Evolutionary conservation across 495 filamentous ascomycete species (phyloP), one percentile per base, ranked within the genome.

Genomic region (Melanomma pulvis-pyrius): DNA sequence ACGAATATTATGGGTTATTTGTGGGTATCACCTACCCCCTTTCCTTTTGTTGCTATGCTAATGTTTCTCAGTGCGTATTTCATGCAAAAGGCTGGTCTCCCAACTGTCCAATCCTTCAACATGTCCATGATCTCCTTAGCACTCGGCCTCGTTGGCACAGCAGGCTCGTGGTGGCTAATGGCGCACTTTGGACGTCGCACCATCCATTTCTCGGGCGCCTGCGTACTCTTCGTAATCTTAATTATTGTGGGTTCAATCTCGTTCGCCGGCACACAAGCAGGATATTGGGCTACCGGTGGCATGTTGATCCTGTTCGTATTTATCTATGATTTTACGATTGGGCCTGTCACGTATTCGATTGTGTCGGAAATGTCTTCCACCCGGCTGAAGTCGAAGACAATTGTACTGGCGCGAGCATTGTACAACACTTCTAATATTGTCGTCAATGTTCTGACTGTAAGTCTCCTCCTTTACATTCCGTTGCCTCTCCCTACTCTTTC

Each of bases 1-100:
- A 52, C 58, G 7, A 68, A 61, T 41, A 59, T 69, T 26, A 69
- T 69, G 67, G 67, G 67, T 17, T 69, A 69, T 47, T 69, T 69
- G 55, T 67, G 36, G 51, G 62, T 19, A 49, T 32, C 32, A n/a
- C 22, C 32, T n/a, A 3, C n/a, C 28, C 17, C 11, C 30, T 41
- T 26, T 2, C 3, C 4, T 34, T 34, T 34, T 34, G 30, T 34
- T 12, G 22, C 21, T 9, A 44, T 28, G 13, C 25, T 50, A 25
- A 57, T 12, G 9, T 5, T 34, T 24, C 21, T 13, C 32, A 58
- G 59, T 44, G 32, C 68, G 19, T 65, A 65, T 47, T 71, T 71
- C 36, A 62, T 67, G 57, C 25, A 44, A 39, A 48, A 67, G 22
- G 68, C 68, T 25, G 68, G 68, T 32, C 52, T 71, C 3, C 57